Conservation (phyloP, 257 asterid species). For the Solanum phureja region DNA sequence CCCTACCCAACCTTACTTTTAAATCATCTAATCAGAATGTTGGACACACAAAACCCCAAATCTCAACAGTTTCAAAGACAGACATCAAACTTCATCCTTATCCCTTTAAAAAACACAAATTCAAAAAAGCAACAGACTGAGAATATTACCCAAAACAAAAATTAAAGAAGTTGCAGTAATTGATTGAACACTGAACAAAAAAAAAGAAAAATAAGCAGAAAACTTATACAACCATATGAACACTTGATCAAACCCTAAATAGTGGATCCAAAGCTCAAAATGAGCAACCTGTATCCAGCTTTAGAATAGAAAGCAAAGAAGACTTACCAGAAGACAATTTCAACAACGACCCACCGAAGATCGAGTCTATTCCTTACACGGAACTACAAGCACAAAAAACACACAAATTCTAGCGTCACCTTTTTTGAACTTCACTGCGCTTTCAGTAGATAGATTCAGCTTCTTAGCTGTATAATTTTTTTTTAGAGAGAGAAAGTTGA, state of each 20-base stretch:
- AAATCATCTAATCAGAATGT: background rate
- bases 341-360: background rate
- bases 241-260: constrained; percentile 12
- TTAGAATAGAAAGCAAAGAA: background rate
- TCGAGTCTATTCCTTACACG: background rate
- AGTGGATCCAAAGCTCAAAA: constrained; percentile 13
- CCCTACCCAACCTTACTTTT: background rate
- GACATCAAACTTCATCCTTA: background rate
- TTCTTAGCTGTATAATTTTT: background rate
- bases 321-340: no score
- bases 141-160: background rate
- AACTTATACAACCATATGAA: background rate
- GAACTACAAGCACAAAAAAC: background rate
- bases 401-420: background rate
- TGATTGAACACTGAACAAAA: background rate
- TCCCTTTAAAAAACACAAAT: background rate
- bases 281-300: background rate
- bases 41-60: background rate
- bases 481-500: constrained; percentile 7
- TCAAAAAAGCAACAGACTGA: background rate
- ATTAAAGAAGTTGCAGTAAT: background rate
- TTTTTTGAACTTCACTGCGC: background rate
- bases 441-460: constrained; percentile 29
- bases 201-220: background rate
- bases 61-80: background rate